These are phyloP conservation scores for Trichoderma lentiforme DNA, from an alignment of 2,329 filamentous ascomycete genomes.

Conservation along the genomic window DNA sequence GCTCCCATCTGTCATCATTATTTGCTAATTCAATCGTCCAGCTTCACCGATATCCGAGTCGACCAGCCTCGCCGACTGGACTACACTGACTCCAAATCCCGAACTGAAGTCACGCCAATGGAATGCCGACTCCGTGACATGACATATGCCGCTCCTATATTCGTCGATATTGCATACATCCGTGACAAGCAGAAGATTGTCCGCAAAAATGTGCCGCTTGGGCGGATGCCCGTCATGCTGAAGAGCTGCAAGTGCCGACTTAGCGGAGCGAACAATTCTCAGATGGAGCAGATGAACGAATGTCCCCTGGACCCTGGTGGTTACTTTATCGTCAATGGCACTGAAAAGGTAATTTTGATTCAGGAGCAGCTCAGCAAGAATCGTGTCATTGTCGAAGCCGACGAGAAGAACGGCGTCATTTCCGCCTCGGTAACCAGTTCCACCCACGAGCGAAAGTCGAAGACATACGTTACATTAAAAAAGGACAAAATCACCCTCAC, in stretches of 20 bases:
- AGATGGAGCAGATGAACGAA: conserved; percentile 92
- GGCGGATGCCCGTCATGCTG: conserved; percentile 93
- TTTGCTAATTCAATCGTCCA: conserved; percentile 26
- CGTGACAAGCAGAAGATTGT: conserved; percentile 74
- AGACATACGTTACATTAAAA: conserved; percentile 92
- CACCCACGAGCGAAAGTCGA: conserved; percentile 95
- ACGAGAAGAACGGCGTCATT: conserved; percentile 87
- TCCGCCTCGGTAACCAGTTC: conserved; percentile 97
- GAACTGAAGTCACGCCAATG: conserved; percentile 81
- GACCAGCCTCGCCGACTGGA: conserved; percentile 77
- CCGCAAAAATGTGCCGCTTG: conserved; percentile 74
- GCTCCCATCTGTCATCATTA: neutral
- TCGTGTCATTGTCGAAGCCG: conserved; percentile 92
- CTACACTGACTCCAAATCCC: conserved; percentile 65
- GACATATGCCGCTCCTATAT: conserved; percentile 94
- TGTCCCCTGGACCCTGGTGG: conserved; percentile 94
- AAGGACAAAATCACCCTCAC: conserved; percentile 86
- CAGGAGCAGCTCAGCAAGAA: conserved; percentile 99
- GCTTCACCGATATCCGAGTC: conserved; percentile 84
- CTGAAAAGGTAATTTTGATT: conserved; percentile 97
- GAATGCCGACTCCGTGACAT: conserved; percentile 95
- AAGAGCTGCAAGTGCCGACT: conserved; percentile 92
- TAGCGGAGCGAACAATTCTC: conserved; percentile 73
- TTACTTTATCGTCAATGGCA: conserved; percentile 96
- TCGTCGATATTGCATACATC: conserved; percentile 88